Evolutionary conservation across 352 stramenopile species (phyloP).

Genomic region (Globisporangium abappressorium): DNA sequence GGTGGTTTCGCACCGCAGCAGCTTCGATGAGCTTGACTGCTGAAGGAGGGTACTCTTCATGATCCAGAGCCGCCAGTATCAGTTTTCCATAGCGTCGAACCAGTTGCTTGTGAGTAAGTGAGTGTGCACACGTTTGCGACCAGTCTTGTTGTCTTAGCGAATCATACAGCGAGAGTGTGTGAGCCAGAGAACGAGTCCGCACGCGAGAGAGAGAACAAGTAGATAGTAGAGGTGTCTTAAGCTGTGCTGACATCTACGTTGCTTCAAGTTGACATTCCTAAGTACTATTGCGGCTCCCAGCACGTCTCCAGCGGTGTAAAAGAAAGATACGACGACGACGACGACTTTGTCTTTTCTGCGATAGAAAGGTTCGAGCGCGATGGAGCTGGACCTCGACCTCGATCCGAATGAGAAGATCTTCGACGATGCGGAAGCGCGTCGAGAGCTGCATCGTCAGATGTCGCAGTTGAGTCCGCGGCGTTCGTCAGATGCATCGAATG

Average conservation of each 20-base stretch:
- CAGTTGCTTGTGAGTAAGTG: neutral
- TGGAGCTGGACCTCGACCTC: slow-evolving; percentile 30
- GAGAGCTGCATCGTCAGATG: slow-evolving; percentile 34
- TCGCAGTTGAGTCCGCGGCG: slow-evolving; percentile 38
- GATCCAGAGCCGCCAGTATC: neutral
- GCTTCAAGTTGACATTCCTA: neutral
- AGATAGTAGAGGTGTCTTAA: neutral
- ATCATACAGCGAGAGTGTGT: neutral
- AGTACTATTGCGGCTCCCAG: neutral
- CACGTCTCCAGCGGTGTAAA: neutral
- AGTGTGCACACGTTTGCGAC: neutral
- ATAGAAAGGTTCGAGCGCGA: neutral
- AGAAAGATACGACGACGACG: neutral
- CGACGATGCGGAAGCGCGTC: slow-evolving; percentile 18
- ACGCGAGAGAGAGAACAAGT: neutral
- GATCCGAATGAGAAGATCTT: slow-evolving; percentile 37
- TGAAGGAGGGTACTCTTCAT: neutral
- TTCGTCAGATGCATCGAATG: slow-evolving; percentile 17
- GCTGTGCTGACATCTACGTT: neutral
- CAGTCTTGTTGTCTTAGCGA: neutral
- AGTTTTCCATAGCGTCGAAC: neutral
- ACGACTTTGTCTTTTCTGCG: neutral
- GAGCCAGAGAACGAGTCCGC: neutral
- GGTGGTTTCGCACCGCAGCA: neutral
- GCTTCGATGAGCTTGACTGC: neutral